phyloP scores from a whole-genome alignment of 441 rosid genomes.

The Jatropha podagrica region DNA sequence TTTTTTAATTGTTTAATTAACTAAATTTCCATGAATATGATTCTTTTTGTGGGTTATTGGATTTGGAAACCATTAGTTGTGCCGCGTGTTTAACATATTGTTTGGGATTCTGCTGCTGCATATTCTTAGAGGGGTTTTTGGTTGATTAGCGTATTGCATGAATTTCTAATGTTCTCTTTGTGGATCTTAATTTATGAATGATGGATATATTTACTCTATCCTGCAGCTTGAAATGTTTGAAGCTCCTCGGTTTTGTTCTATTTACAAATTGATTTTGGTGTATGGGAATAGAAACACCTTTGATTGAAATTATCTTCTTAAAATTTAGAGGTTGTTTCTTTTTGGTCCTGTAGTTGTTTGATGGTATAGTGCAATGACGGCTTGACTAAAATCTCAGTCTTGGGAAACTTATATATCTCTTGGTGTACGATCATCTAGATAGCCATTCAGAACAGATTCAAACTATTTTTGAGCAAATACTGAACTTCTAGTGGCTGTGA shows the following conservation, averaged over 20 bases:
- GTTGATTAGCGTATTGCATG: neutral
- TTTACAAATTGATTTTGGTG: neutral
- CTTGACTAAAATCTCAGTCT: no score
- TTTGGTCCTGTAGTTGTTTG: no score
- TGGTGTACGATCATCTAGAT: neutral
- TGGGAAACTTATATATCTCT: neutral
- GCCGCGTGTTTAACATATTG: neutral
- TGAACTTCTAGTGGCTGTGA: neutral
- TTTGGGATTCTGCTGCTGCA: neutral
- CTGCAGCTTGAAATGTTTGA: neutral
- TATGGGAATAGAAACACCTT: neutral
- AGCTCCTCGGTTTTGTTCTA: neutral
- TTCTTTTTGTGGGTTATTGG: neutral
- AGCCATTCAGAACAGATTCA: neutral
- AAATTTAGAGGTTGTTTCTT: neutral
- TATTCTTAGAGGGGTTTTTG: neutral
- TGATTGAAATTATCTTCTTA: neutral
- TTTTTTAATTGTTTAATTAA: neutral
- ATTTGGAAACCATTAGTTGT: neutral
- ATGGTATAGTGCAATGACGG: no score
- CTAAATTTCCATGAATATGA: neutral
- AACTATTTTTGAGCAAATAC: neutral
- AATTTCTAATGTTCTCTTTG: neutral
- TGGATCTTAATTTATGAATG: neutral
- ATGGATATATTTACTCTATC: neutral